A percentile compares a stretch with the other conserved stretches of the same genome.
These are phyloP conservation scores for Gentiana macrophylla DNA, from an alignment of 257 asterid species.

Conservation along the genomic window DNA sequence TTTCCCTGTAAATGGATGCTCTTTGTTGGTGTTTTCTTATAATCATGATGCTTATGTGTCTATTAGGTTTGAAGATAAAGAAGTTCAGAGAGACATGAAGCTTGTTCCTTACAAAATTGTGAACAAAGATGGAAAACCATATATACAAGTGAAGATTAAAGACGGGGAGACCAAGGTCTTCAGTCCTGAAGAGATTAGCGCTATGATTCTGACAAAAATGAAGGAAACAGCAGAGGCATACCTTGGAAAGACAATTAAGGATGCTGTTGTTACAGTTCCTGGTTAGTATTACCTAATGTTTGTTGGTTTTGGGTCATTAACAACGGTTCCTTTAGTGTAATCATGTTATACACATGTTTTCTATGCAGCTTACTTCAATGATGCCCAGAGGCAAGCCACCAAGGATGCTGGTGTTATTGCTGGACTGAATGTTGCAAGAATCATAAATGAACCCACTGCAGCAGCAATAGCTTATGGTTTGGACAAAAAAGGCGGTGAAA, in stretches of 20 bases:
- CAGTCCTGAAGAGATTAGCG: slow-evolving; percentile 93
- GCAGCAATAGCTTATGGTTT: slow-evolving; percentile 96
- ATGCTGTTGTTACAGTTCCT: slow-evolving; percentile 92
- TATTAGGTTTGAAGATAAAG: slow-evolving; percentile 76
- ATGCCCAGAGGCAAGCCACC: slow-evolving; percentile 95
- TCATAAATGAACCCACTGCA: slow-evolving; percentile 90
- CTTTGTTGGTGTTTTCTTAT: slow-evolving; percentile 5
- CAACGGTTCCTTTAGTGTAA: too few species aligned
- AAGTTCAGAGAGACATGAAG: slow-evolving; percentile 87
- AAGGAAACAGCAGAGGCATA: slow-evolving; percentile 87
- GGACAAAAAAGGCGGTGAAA: slow-evolving; percentile 79
- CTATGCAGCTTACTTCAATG: slow-evolving; percentile 71
- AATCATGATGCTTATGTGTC: neutral
- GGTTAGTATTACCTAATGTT: slow-evolving; percentile 23
- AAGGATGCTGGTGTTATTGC: slow-evolving; percentile 87
- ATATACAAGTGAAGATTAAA: slow-evolving; percentile 64
- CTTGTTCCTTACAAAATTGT: slow-evolving; percentile 82
- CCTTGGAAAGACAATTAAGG: slow-evolving; percentile 86
- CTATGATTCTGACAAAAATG: slow-evolving; percentile 88
- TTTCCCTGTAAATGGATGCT: neutral
- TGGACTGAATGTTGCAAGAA: slow-evolving; percentile 88
- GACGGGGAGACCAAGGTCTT: slow-evolving; percentile 91
- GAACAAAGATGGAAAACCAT: slow-evolving; percentile 87
- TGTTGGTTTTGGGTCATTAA: too few species aligned
- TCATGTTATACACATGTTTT: too few species aligned